Evolutionary conservation across 164 flowering plant species (phyloP).

Genomic region (Magnolia officinalis): DNA sequence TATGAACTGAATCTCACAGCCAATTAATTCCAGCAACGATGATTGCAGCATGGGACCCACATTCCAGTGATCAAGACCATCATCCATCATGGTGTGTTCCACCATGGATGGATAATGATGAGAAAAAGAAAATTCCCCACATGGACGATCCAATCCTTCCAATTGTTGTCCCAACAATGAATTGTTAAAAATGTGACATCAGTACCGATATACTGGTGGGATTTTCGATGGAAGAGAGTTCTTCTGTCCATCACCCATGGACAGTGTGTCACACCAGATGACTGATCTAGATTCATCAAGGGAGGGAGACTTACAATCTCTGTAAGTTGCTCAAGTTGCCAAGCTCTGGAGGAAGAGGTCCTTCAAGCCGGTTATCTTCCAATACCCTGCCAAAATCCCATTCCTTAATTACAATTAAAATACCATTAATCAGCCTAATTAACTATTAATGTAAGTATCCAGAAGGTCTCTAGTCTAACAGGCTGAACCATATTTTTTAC

Average conservation of each 20-base stretch:
- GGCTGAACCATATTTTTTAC: too few species aligned
- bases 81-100: too few species aligned
- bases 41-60: too few species aligned
- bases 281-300: background rate
- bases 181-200: background rate
- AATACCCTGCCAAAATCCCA: conserved; percentile 16
- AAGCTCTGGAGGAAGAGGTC: conserved; percentile 28
- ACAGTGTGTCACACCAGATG: too few species aligned
- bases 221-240: background rate
- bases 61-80: too few species aligned
- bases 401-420: background rate
- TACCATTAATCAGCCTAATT: background rate
- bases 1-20: background rate
- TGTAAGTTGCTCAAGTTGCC: conserved; percentile 20
- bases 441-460: background rate
- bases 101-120: too few species aligned
- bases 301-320: conserved; percentile 20
- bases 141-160: too few species aligned
- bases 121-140: too few species aligned
- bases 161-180: too few species aligned
- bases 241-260: too few species aligned
- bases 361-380: conserved; percentile 26
- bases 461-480: too few species aligned
- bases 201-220: background rate
- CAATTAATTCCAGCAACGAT: too few species aligned